Evolutionary conservation across 1,284 basidiomycete genomes (phyloP).

Genomic region (Leccinum brunneo-olivaceum): DNA sequence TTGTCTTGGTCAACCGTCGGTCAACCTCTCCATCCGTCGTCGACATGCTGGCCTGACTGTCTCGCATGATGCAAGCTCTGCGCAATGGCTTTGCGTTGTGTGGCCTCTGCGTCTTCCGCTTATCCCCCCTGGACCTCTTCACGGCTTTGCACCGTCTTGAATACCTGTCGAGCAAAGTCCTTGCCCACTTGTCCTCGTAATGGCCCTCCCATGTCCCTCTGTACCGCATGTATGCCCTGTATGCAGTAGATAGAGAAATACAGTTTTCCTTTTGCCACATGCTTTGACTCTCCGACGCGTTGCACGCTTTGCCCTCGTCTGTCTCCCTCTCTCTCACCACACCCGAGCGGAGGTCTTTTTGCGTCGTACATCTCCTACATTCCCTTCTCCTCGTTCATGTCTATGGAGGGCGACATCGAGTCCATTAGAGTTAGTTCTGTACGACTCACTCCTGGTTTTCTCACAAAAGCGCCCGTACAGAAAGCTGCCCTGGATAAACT

Average conservation of each 20-base stretch:
- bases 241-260: conserved; percentile 33
- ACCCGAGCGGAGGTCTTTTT: conserved; percentile 14
- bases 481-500: conserved; percentile 56
- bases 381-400: conserved; percentile 29
- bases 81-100: background rate
- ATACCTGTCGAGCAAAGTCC: background rate
- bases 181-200: background rate
- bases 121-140: background rate
- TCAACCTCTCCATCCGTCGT: background rate
- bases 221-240: conserved; percentile 21
- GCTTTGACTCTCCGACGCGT: conserved; percentile 56
- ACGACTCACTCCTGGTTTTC: conserved; percentile 23
- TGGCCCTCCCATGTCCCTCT: conserved; percentile 7
- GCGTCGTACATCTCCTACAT: conserved; percentile 11
- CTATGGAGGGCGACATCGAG: conserved; percentile 33
- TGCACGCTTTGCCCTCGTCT: conserved; percentile 23
- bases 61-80: background rate
- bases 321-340: conserved; percentile 24
- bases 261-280: conserved; percentile 41
- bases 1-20: background rate
- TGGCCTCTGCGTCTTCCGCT: background rate
- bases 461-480: conserved; percentile 37
- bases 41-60: no score
- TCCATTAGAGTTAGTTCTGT: conserved; percentile 36
- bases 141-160: no score